Percentiles rank a stretch among this genome's conserved stretches.
phyloP scores from a whole-genome alignment of 768 basidiomycete genomes.

The Leccinum olivaceopallidum region DNA sequence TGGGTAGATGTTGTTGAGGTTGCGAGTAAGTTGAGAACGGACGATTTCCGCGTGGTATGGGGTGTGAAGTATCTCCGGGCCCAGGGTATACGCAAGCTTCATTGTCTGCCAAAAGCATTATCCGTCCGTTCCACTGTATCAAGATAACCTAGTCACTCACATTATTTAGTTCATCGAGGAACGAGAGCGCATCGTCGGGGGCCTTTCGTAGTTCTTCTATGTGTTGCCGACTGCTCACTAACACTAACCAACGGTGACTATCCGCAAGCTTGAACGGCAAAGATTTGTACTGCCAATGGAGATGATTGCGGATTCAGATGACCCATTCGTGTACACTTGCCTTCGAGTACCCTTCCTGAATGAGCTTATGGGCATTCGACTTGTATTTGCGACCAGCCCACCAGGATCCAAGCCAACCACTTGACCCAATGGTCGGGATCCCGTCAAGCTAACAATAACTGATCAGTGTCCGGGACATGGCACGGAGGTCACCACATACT shows the following conservation, averaged over 20 bases:
- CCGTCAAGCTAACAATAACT: background rate
- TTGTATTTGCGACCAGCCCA: background rate
- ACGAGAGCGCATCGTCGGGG: conserved; percentile 40
- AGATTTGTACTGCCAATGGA: conserved; percentile 26
- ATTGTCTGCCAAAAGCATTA: conserved; percentile 29
- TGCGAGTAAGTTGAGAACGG: conserved; percentile 39
- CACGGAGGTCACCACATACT: background rate
- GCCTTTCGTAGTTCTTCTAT: conserved; percentile 44
- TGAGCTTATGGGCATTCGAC: background rate
- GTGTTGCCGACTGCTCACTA: conserved; percentile 32
- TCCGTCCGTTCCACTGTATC: background rate
- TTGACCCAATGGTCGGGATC: background rate
- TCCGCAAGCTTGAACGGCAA: conserved; percentile 33
- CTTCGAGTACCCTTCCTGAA: background rate
- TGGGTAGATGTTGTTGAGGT: conserved; percentile 37
- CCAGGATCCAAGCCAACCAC: background rate
- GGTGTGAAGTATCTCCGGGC: conserved; percentile 30
- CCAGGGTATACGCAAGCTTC: conserved; percentile 42
- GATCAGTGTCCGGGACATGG: background rate
- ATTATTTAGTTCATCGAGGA: conserved; percentile 34
- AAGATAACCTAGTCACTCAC: conserved; percentile 21
- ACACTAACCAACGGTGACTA: conserved; percentile 39
- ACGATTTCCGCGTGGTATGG: conserved; percentile 34
- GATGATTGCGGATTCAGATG: background rate
- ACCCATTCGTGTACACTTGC: background rate